Percentiles rank a stretch among this genome's conserved stretches.
phyloP scores from a whole-genome alignment of 164 flowering plant genomes.

The Liriodendron chinense region DNA sequence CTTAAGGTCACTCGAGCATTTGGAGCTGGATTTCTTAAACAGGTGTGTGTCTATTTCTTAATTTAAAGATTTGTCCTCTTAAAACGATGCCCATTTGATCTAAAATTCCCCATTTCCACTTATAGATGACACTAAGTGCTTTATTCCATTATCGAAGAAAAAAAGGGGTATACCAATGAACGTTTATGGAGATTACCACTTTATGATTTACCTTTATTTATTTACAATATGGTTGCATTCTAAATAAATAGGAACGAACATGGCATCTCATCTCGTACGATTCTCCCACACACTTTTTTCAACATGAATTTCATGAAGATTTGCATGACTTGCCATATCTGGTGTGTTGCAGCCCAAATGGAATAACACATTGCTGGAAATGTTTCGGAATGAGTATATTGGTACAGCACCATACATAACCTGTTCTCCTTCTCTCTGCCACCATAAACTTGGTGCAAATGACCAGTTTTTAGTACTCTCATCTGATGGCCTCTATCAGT shows the following conservation, averaged over 20 bases:
- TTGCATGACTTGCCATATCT: conserved; percentile 11
- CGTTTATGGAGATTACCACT: neutral
- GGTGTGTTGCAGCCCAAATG: conserved; percentile 75
- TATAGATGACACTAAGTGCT: too few relatives aligned
- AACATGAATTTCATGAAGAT: neutral
- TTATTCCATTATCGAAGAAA: too few relatives aligned
- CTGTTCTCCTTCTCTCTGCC: conserved; percentile 83
- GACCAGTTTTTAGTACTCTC: conserved; percentile 96
- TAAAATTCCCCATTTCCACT: too few relatives aligned
- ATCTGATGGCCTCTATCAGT: conserved; percentile 96
- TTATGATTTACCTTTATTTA: too few relatives aligned
- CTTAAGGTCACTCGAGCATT: conserved; percentile 96
- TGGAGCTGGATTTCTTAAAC: conserved; percentile 97
- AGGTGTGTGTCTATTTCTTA: conserved; percentile 39
- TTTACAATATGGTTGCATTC: too few relatives aligned
- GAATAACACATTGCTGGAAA: conserved; percentile 84
- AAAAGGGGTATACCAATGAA: neutral
- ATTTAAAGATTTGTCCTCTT: neutral
- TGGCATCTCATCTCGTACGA: too few relatives aligned
- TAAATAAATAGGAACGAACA: too few relatives aligned
- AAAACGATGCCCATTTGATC: too few relatives aligned
- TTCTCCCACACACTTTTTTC: neutral
- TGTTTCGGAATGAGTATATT: conserved; percentile 94
- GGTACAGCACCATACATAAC: conserved; percentile 91
- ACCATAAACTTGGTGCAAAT: conserved; percentile 70